These are phyloP conservation scores for Albizia julibrissin DNA, from an alignment of 306 rosid genomes.

Conservation along the genomic window DNA sequence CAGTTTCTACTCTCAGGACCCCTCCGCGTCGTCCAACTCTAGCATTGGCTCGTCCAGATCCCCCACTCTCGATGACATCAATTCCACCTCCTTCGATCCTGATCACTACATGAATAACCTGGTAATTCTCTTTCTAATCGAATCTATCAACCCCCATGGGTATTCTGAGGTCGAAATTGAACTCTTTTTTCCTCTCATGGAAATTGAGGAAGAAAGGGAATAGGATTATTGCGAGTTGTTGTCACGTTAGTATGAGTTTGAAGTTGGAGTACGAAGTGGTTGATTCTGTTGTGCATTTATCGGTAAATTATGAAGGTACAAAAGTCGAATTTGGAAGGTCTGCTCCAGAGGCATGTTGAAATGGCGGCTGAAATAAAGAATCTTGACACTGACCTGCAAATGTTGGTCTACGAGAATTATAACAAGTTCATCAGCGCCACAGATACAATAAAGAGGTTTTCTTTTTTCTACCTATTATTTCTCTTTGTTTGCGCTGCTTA, in stretches of 20 bases:
- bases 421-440: conserved; percentile 92
- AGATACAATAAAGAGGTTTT: conserved; percentile 78
- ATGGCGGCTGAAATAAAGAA: conserved; percentile 96
- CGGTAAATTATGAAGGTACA: conserved; percentile 49
- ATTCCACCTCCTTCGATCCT: conserved; percentile 71
- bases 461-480: neutral
- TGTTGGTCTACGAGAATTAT: conserved; percentile 87
- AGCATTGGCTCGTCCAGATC: conserved; percentile 35
- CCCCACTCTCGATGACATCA: conserved; percentile 69
- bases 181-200: neutral
- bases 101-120: conserved; percentile 72
- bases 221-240: neutral
- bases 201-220: neutral
- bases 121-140: conserved; percentile 40
- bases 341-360: conserved; percentile 75
- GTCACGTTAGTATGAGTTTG: neutral
- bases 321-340: conserved; percentile 75
- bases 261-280: neutral
- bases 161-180: neutral
- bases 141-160: neutral
- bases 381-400: conserved; percentile 93
- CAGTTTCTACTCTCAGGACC: conserved; percentile 90
- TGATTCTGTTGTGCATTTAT: conserved; percentile 5
- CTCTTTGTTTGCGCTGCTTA: neutral
- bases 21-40: conserved; percentile 46